These are phyloP conservation scores for Cyberlindnera amylophila DNA, from an alignment of 805 yeast genomes.

Conservation along the genomic window DNA sequence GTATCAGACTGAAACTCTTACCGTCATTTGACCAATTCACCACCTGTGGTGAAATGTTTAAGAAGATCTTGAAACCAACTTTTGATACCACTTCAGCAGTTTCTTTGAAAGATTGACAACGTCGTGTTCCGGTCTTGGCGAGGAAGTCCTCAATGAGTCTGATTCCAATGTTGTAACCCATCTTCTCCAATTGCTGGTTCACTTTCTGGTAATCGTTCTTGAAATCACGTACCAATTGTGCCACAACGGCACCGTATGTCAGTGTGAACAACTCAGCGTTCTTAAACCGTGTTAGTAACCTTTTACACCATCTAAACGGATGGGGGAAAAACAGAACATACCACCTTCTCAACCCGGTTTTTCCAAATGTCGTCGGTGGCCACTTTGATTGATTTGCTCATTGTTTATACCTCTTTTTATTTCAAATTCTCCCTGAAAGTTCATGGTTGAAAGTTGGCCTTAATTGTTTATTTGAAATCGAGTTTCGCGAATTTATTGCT, in stretches of 20 bases:
- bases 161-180: constrained; percentile 95
- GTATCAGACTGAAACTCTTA: constrained; percentile 65
- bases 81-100: constrained; percentile 85
- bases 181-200: constrained; percentile 76
- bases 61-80: constrained; percentile 85
- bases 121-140: constrained; percentile 78
- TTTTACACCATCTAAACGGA: too few relatives aligned
- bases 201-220: constrained; percentile 73
- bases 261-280: constrained; percentile 92
- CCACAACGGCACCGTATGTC: constrained; percentile 90
- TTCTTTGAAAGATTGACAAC: constrained; percentile 77
- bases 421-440: background rate
- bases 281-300: too few relatives aligned
- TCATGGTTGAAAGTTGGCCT: too few relatives aligned
- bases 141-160: constrained; percentile 89
- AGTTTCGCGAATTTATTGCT: too few relatives aligned
- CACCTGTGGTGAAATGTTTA: constrained; percentile 75
- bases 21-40: constrained; percentile 75
- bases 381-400: constrained; percentile 40
- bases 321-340: constrained; percentile 36
- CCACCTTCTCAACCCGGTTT: constrained; percentile 78
- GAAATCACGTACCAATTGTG: constrained; percentile 84
- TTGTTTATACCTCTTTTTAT: constrained; percentile 9
- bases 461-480: too few relatives aligned
- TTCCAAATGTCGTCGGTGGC: constrained; percentile 92